Evolutionary conservation across 805 yeast species (phyloP).

Genomic region (Lipomyces japonicus): DNA sequence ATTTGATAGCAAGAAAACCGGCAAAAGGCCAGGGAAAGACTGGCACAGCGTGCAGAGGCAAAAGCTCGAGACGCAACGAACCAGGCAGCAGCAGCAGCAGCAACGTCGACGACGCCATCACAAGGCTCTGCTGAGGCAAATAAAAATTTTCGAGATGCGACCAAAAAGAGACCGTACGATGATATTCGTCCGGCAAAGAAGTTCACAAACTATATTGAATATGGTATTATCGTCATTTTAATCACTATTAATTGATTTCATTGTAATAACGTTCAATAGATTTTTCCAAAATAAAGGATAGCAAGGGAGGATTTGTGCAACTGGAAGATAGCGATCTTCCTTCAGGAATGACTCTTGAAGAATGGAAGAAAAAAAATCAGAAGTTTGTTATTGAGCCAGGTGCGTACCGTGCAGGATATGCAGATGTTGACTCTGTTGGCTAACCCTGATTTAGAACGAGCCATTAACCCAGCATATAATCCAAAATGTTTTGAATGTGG

Average conservation of each 20-base stretch:
- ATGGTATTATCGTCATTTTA: constrained; percentile 26
- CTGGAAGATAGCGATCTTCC: constrained; percentile 45
- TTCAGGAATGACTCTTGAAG: constrained; percentile 43
- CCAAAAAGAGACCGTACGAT: constrained; percentile 28
- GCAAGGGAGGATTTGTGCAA: constrained; percentile 87
- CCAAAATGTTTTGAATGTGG: constrained; percentile 83
- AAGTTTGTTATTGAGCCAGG: constrained; percentile 27
- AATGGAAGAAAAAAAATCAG: constrained; percentile 50
- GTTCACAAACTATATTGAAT: constrained; percentile 41
- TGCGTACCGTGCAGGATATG: constrained; percentile 2
- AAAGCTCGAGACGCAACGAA: constrained; percentile 20
- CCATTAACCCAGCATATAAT: constrained; percentile 68
- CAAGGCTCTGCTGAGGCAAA: not conserved
- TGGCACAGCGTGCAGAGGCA: constrained; percentile 24
- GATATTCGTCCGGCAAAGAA: constrained; percentile 31
- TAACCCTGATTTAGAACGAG: constrained; percentile 47
- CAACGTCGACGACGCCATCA: not conserved
- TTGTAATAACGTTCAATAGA: constrained; percentile 44
- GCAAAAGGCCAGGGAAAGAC: constrained; percentile 25
- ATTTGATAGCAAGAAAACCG: constrained; percentile 25
- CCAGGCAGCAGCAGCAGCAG: constrained; percentile 11
- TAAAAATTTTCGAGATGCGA: constrained; percentile 18
- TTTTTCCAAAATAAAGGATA: constrained; percentile 83
- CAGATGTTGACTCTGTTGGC: not conserved
- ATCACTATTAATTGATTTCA: constrained; percentile 54